Base-by-base conservation (phyloP, 495 filamentous ascomycete genomes). In the Aspergillus sclerotiicarbonarius region DNA sequence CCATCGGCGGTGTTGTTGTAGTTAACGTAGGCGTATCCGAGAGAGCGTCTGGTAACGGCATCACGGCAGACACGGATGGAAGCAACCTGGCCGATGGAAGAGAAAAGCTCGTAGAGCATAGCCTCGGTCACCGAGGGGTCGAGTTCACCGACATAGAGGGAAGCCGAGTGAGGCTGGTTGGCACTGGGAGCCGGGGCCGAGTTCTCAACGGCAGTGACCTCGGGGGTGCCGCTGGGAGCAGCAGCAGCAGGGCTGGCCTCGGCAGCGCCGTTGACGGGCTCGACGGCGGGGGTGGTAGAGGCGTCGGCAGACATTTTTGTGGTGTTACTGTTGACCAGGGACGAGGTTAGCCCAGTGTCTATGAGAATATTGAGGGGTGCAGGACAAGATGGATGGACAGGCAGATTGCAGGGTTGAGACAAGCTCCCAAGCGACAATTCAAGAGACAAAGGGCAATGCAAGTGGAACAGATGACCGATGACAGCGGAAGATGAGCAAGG, bases 31-130 rank as follows among this genome's bases (percentile, higher is more conserved):
- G 94, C 95, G 73, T 99, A 99, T 60, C 94, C 94, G 60, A 99
- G 90, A 59, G 94, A 99, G 74, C 95, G 94, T 69, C 94, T 91
- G 71, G 94, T 99, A 69, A 99, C 92, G 56, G 94, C 94, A 69
- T 99, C 94, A 76, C 94, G 94, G 85, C 94, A 99, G 73, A 99
- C 94, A 82, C 94, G 93, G 75, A 99, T 99, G 51, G 94, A 99
- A 62, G 94, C 94, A 68, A 99, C 94, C 71, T 96, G 92, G 67
- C 94, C 94, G 73, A 99, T 98, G 74, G 93, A 93, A 59, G 94
- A 98, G 85, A 99, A 99, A 31, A 99, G 90, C 85, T 99, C 95
- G 76, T 98, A 99, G 71, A 99, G 91, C 94, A 99, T 99, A 62
- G 94, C 94, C 84, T 99, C 94, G 55, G 94, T 99, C 70, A 99